Percentiles rank a stretch among this genome's conserved stretches.
phyloP scores from a whole-genome alignment of 805 yeast species.

The Saccharomycopsis malanga region DNA sequence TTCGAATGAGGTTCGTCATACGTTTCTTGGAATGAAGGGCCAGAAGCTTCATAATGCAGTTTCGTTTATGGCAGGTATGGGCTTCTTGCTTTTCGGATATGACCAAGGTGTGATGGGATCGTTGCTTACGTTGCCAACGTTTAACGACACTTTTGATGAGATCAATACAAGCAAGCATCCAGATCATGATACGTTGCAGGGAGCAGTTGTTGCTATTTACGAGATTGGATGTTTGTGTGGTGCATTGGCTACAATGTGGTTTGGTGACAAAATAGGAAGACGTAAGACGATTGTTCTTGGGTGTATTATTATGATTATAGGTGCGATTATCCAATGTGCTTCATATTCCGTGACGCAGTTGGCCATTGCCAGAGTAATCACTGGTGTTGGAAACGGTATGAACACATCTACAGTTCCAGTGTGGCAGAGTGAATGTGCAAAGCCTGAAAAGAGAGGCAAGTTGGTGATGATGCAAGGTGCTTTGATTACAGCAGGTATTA shows the following conservation, averaged over 20 bases:
- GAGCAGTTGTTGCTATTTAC: constrained; percentile 42
- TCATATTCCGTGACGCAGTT: constrained; percentile 37
- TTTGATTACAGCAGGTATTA: constrained; percentile 62
- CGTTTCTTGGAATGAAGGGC: constrained; percentile 12
- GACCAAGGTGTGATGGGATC: constrained; percentile 74
- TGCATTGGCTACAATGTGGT: constrained; percentile 47
- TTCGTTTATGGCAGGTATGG: constrained; percentile 17
- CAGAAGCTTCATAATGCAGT: constrained; percentile 10
- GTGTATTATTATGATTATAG: constrained; percentile 48
- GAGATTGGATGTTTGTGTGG: constrained; percentile 67
- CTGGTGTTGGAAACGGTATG: constrained; percentile 72
- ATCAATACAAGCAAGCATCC: constrained; percentile 21
- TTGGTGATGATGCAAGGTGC: constrained; percentile 65
- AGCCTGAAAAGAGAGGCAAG: constrained; percentile 57
- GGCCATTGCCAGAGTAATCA: constrained; percentile 54
- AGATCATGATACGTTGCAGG: constrained; percentile 59
- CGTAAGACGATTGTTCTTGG: constrained; percentile 49
- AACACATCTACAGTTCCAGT: constrained; percentile 74
- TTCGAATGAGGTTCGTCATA: neutral
- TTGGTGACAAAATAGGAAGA: constrained; percentile 61
- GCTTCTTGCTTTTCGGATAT: constrained; percentile 43
- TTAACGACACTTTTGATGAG: constrained; percentile 47
- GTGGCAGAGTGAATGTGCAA: constrained; percentile 72
- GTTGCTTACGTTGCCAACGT: constrained; percentile 47
- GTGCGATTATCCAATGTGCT: constrained; percentile 48